phyloP scores from a whole-genome alignment of 257 asterid species.

The Datura wrightii region DNA sequence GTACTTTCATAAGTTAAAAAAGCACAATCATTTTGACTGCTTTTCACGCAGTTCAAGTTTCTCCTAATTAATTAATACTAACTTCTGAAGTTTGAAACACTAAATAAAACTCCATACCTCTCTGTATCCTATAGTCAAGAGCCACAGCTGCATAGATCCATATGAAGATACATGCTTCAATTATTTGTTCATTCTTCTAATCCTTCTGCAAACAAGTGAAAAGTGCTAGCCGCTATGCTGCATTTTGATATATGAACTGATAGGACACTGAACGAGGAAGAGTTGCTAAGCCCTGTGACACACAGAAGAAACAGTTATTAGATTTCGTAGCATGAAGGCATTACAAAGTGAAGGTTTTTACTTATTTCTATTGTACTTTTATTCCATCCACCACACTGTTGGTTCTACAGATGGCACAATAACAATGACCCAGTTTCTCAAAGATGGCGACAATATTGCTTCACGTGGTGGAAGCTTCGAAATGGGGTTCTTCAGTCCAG shows the following conservation, averaged over 20 bases:
- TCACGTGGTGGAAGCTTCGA: conserved; percentile 12
- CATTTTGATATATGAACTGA: background rate
- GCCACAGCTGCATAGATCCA: background rate
- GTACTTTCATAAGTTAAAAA: background rate
- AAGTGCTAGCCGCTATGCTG: background rate
- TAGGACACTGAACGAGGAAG: background rate
- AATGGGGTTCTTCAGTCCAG: conserved; percentile 9
- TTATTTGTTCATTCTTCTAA: background rate
- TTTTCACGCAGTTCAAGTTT: background rate
- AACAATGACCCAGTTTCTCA: background rate
- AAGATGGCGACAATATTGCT: conserved; percentile 30
- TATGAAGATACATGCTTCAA: background rate
- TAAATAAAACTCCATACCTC: background rate
- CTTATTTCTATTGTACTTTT: background rate
- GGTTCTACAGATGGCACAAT: conserved; percentile 22
- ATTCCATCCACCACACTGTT: background rate
- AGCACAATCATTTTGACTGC: background rate
- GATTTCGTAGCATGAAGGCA: background rate
- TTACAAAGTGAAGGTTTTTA: background rate
- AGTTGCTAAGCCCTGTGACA: background rate
- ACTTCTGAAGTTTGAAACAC: background rate
- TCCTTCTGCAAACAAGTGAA: too few relatives aligned
- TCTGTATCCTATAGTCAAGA: background rate
- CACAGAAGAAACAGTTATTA: background rate
- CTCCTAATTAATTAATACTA: background rate